phyloP scores from a whole-genome alignment of 1,139 yeast species.

The Chernovozyma aurita region DNA sequence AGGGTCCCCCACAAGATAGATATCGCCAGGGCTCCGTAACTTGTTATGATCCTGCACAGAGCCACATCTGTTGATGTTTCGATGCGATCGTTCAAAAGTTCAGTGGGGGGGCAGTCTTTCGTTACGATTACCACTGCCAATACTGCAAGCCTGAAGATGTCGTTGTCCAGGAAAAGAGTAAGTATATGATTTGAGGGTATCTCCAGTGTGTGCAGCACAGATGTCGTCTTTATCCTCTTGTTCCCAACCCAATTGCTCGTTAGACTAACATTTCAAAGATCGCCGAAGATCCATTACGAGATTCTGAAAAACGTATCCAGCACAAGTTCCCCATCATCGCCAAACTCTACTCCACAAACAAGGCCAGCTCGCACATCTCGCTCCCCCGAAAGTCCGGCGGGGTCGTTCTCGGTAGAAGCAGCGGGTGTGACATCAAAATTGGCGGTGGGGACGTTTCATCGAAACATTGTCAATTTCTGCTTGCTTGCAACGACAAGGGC shows the following conservation, averaged over 20 bases:
- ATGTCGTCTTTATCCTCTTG: too few relatives aligned
- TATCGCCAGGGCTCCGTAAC: too few relatives aligned
- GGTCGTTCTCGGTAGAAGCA: conserved; percentile 54
- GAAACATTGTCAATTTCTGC: conserved; percentile 52
- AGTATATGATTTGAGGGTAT: too few relatives aligned
- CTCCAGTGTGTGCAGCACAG: too few relatives aligned
- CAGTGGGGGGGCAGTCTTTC: too few relatives aligned
- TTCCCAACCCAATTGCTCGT: too few relatives aligned
- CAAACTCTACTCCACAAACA: conserved; percentile 30
- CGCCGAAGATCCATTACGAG: background rate
- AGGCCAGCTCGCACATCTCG: conserved; percentile 27
- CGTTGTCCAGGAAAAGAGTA: conserved; percentile 39
- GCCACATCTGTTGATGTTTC: background rate
- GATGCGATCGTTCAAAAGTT: too few relatives aligned
- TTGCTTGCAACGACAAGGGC: conserved; percentile 31
- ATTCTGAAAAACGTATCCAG: background rate
- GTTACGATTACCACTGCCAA: background rate
- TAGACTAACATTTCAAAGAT: too few relatives aligned
- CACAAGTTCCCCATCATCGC: conserved; percentile 15
- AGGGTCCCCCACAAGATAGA: too few relatives aligned
- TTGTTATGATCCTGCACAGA: background rate
- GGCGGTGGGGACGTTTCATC: conserved; percentile 63
- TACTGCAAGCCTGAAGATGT: too few relatives aligned
- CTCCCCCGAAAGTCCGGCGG: conserved; percentile 33
- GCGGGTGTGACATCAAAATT: conserved; percentile 55